A percentile compares a stretch with the other conserved stretches of the same genome.
Conservation (phyloP, 2,329 filamentous ascomycete genomes). For the Paraphaeosphaeria minitans region DNA sequence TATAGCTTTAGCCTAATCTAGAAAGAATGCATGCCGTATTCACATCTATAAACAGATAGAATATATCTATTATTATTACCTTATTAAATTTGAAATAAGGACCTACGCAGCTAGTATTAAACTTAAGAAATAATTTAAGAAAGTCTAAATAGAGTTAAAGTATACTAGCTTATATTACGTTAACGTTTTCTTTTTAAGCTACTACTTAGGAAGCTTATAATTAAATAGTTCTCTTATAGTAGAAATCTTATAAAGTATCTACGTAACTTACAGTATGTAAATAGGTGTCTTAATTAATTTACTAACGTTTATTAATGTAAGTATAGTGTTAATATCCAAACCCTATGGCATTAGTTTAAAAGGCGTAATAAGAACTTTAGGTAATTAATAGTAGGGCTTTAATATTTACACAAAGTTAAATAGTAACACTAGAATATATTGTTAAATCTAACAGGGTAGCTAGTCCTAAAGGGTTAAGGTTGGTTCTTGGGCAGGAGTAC, state of each 20-base stretch:
- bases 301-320: constrained; percentile 59
- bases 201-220: constrained; percentile 47
- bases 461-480: too few species aligned
- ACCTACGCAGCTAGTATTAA: constrained; percentile 13
- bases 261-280: constrained; percentile 55
- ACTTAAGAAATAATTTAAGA: constrained; percentile 67
- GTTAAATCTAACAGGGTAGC: too few species aligned
- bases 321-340: constrained; percentile 59
- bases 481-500: too few species aligned
- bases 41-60: constrained; percentile 70
- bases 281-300: constrained; percentile 54
- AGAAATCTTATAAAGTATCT: constrained; percentile 62
- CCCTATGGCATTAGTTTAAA: constrained; percentile 55
- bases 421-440: constrained; percentile 30
- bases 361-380: constrained; percentile 53
- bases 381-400: constrained; percentile 26
- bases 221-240: constrained; percentile 57
- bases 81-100: constrained; percentile 49
- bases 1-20: constrained; percentile 71
- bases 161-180: constrained; percentile 55
- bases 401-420: constrained; percentile 30
- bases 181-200: constrained; percentile 21
- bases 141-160: constrained; percentile 66
- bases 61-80: constrained; percentile 73
- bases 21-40: constrained; percentile 73